Conservation (phyloP, 495 filamentous ascomycete species). For the Penicillium arizonense region DNA sequence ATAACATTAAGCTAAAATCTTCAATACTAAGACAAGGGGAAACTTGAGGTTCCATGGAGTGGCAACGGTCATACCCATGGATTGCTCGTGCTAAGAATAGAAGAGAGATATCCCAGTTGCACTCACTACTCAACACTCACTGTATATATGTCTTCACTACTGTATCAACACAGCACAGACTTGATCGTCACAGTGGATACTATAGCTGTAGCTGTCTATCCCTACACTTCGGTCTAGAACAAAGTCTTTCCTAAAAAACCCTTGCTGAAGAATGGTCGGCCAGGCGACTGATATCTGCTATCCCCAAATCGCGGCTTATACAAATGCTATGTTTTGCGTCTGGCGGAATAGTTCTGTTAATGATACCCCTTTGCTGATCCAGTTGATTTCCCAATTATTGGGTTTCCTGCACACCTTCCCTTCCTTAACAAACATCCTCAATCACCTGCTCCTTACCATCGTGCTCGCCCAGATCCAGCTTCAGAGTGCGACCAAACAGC, state of each 20-base stretch:
- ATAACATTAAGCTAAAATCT: too few species aligned
- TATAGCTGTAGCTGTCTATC: background rate
- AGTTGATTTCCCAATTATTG: background rate
- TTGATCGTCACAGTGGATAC: background rate
- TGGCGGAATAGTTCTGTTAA: too few species aligned
- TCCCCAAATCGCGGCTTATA: background rate
- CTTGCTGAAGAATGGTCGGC: constrained; percentile 3
- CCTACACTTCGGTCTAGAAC: background rate
- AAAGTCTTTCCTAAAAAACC: background rate
- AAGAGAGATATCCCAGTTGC: background rate
- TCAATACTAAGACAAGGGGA: too few species aligned
- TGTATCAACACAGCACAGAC: background rate
- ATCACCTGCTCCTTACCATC: constrained; percentile 48
- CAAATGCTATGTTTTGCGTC: too few species aligned
- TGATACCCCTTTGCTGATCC: background rate
- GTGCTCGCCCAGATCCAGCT: constrained; percentile 68
- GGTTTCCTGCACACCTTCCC: too few species aligned
- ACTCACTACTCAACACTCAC: too few species aligned
- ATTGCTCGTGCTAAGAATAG: constrained; percentile 3
- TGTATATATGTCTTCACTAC: background rate
- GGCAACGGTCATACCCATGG: background rate
- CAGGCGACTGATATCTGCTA: background rate
- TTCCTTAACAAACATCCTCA: constrained; percentile 56
- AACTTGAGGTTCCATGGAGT: background rate
- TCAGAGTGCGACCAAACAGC: constrained; percentile 76